Evolutionary conservation across 176 grass and related monocot species (phyloP).

Genomic region (Phoenix dactylifera): DNA sequence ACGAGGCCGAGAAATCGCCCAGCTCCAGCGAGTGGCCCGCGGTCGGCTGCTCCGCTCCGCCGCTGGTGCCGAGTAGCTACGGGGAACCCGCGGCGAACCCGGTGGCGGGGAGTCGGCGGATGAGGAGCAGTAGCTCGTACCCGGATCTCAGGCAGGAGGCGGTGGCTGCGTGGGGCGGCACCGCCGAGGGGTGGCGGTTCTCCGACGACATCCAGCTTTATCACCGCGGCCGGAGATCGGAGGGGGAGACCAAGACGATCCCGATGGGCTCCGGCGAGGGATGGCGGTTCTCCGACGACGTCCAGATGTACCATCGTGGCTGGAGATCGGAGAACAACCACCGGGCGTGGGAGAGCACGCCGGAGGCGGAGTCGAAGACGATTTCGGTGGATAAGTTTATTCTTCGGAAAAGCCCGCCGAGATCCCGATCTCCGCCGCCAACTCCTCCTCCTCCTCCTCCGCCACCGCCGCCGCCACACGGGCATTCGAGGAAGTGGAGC

Average conservation of each 20-base stretch:
- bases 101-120: conserved; percentile 41
- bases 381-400: conserved; percentile 62
- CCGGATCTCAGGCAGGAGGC: conserved; percentile 57
- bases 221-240: conserved; percentile 27
- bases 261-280: no score
- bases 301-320: background rate
- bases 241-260: background rate
- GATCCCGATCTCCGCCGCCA: conserved; percentile 8
- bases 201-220: conserved; percentile 68
- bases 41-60: conserved; percentile 12
- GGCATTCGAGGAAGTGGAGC: no score
- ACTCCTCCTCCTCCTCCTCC: background rate
- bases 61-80: conserved; percentile 4
- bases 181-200: conserved; percentile 35
- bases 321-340: no score
- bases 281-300: background rate
- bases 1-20: background rate
- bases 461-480: background rate
- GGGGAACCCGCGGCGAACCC: background rate
- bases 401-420: conserved; percentile 14
- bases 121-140: conserved; percentile 84
- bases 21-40: conserved; percentile 12
- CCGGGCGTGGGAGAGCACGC: no score
- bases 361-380: conserved; percentile 30
- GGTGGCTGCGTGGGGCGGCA: conserved; percentile 36